Conservation (phyloP, 345 rosid species). For the Carallia brachiata region DNA sequence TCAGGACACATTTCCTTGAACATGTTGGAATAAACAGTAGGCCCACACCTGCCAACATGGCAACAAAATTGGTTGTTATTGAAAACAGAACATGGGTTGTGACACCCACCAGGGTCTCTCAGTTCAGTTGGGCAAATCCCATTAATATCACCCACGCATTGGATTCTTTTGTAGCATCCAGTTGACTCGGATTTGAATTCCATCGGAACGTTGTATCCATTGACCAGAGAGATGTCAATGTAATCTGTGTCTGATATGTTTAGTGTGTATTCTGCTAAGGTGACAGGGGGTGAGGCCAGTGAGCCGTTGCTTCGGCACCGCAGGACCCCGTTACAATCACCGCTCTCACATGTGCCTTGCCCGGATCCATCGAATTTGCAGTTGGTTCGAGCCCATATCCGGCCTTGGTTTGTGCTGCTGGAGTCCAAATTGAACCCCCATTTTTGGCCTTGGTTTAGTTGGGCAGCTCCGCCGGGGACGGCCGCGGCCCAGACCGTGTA, state of each 20-base stretch:
- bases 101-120: background rate
- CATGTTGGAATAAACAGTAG: too few relatives aligned
- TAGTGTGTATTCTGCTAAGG: background rate
- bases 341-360: background rate
- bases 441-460: background rate
- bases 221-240: background rate
- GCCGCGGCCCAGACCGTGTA: constrained; percentile 18
- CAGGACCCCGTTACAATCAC: background rate
- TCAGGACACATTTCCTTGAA: too few relatives aligned
- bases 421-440: background rate
- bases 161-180: background rate
- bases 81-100: background rate
- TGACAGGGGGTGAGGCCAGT: background rate
- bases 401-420: background rate
- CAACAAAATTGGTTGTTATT: background rate
- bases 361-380: background rate
- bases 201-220: background rate
- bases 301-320: background rate
- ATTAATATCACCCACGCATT: background rate
- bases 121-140: background rate
- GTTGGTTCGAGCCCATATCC: background rate
- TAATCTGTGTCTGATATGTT: background rate
- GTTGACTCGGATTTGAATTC: background rate
- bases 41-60: background rate
- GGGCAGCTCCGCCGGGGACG: constrained; percentile 8